Percentiles rank a stretch among this genome's conserved stretches.
Conservation (phyloP, 345 rosid species). For the Citrus maxima region DNA sequence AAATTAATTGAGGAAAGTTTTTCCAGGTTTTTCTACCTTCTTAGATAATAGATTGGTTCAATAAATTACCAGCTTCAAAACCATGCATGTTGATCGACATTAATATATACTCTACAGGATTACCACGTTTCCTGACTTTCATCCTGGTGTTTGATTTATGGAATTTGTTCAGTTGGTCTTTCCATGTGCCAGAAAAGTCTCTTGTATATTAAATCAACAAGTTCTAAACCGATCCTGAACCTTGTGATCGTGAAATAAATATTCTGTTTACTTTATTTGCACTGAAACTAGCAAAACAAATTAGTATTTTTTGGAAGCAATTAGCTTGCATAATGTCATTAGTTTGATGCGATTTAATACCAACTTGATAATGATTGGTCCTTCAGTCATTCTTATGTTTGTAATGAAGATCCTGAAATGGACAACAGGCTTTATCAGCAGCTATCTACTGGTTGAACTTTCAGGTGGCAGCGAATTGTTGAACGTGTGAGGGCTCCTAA, state of each 20-base stretch:
- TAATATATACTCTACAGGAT: not conserved
- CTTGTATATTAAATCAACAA: not conserved
- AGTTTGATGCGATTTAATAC: not conserved
- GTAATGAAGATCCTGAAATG: slow-evolving; percentile 78
- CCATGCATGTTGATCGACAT: not conserved
- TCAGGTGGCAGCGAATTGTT: slow-evolving; percentile 71
- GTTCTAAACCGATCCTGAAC: not conserved
- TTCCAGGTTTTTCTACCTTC: not conserved
- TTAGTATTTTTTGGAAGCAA: not conserved
- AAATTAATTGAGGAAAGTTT: not conserved
- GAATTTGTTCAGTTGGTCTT: not conserved
- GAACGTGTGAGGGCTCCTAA: slow-evolving; percentile 36
- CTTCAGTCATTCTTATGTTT: slow-evolving; percentile 30
- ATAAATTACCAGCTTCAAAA: not conserved
- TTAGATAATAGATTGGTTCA: not conserved
- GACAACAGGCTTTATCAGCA: slow-evolving; percentile 87
- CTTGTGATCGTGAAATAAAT: not conserved
- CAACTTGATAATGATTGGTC: slow-evolving; percentile 16
- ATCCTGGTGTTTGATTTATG: not conserved
- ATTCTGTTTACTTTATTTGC: no score
- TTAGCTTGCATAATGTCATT: not conserved
- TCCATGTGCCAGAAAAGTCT: no score
- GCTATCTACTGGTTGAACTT: slow-evolving; percentile 99
- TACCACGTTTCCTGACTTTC: not conserved
- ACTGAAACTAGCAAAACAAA: not conserved